Evolutionary conservation across 257 asterid genomes (phyloP), one percentile per base, ranked within the genome.

Genomic region (Eustoma russellianum): DNA sequence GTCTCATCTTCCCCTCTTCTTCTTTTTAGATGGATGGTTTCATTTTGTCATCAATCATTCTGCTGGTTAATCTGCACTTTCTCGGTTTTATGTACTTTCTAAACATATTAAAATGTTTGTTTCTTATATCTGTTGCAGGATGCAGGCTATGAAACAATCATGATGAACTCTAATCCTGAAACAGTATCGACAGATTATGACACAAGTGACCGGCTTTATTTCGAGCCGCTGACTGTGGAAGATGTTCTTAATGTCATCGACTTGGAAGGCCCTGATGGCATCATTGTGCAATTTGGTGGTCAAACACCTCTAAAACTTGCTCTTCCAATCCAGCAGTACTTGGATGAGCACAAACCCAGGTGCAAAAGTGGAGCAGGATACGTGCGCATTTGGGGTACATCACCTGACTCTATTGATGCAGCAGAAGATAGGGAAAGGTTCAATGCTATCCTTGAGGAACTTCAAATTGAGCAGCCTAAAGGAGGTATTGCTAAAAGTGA

Each of bases 161-260:
- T 92, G 97, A 88, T 88, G 95, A 92, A 92, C 68, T 92, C 99
- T 57, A 92, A 92, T 68, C 99, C 97, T 1, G 97, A 92, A 71
- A 92, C 94, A 24, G 99, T 88, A 51, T 88, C 95, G 11, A 92
- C 97, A 24, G 99, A 92, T 72, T 92, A 92, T 18, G 97, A 88
- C 82, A 88, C 97, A 16, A 92, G 97, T 60, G 99, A 92, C 48
- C 91, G 97, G 11, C 94, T 88, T 40, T 92, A 92, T 79, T 92
- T 92, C 61, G 99, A 92, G 67, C 97, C 99, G 46, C 83, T 92
- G 55, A 92, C 99, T 2, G 86, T 85, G 28, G 99, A 92, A 65
- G 97, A 92, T 67, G 99, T 92, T 55, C 75, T 85, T 9, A 92
- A 88, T 63, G 67, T 88, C 70, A 92, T 92, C 3, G 97, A 92